These are phyloP conservation scores for Penicillium simplicissimum DNA, from an alignment of 495 filamentous ascomycete species.

Conservation along the genomic window DNA sequence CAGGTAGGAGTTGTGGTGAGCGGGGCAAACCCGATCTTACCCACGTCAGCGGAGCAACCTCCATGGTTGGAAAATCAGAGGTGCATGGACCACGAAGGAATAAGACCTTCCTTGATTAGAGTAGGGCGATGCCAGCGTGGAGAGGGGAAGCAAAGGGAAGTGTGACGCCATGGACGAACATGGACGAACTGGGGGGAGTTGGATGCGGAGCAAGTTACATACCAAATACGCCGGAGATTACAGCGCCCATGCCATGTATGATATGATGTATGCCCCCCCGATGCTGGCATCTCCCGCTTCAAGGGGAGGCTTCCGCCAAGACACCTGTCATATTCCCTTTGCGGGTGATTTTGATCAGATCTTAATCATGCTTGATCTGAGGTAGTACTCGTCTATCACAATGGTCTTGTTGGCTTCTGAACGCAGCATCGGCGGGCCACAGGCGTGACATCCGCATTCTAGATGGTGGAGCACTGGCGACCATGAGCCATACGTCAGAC, in stretches of 20 bases:
- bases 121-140: not conserved
- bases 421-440: constrained; percentile 13
- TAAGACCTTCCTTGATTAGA: constrained; percentile 6
- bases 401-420: constrained; percentile 5
- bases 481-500: not conserved
- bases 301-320: not conserved
- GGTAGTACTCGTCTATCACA: constrained; percentile 1
- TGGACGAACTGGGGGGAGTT: constrained; percentile 1
- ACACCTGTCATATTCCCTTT: constrained; percentile 1
- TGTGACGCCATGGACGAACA: constrained; percentile 11
- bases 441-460: constrained; percentile 27
- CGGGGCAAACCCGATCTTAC: constrained; percentile 35
- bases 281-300: not conserved
- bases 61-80: constrained; percentile 44
- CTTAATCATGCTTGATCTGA: not conserved
- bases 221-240: not conserved
- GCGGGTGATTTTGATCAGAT: not conserved
- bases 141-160: not conserved
- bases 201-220: constrained; percentile 1
- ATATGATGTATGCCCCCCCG: too few species aligned
- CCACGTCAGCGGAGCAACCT: constrained; percentile 60
- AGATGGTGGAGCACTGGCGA: constrained; percentile 20
- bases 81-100: not conserved
- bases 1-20: not conserved
- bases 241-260: not conserved